Evolutionary conservation across 805 yeast species (phyloP).

Genomic region (Yarrowia sp.): DNA sequence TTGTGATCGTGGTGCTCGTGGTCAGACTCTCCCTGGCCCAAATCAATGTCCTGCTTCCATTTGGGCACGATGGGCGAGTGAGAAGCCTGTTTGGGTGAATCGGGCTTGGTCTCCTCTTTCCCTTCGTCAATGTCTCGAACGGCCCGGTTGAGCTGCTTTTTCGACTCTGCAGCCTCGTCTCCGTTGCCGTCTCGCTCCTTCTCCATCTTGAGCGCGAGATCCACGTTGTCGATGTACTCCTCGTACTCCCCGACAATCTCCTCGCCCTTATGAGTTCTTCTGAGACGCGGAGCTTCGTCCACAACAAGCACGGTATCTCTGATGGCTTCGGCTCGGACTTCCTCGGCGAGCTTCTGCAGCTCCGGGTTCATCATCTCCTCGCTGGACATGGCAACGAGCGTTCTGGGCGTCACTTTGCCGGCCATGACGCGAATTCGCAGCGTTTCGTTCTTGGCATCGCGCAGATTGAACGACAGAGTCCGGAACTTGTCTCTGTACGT

Average conservation of each 20-base stretch:
- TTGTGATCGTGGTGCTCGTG: neutral
- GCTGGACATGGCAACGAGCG: constrained; percentile 62
- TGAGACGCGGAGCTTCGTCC: constrained; percentile 59
- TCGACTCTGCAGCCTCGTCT: constrained; percentile 29
- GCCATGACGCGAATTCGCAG: constrained; percentile 58
- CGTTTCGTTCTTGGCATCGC: constrained; percentile 53
- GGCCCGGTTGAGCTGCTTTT: neutral
- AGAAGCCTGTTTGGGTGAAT: neutral
- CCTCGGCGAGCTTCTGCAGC: constrained; percentile 64
- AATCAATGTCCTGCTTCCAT: constrained; percentile 1
- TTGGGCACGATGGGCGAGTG: neutral
- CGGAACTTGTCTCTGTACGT: constrained; percentile 69
- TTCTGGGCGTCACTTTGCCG: constrained; percentile 52
- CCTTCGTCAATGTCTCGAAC: neutral
- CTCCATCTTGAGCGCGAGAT: constrained; percentile 1
- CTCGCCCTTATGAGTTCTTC: constrained; percentile 86
- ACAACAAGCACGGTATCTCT: constrained; percentile 64
- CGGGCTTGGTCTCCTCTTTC: neutral
- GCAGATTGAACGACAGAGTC: constrained; percentile 58
- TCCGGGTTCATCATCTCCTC: constrained; percentile 81
- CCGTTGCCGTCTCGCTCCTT: constrained; percentile 24
- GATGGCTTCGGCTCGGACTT: constrained; percentile 66
- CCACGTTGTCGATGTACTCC: constrained; percentile 30
- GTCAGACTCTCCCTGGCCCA: neutral
- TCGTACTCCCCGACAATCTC: constrained; percentile 65